A percentile compares a stretch with the other conserved stretches of the same genome.
Evolutionary conservation across 176 grass and related monocot species (phyloP).

Genomic region (Triticum monococcum): DNA sequence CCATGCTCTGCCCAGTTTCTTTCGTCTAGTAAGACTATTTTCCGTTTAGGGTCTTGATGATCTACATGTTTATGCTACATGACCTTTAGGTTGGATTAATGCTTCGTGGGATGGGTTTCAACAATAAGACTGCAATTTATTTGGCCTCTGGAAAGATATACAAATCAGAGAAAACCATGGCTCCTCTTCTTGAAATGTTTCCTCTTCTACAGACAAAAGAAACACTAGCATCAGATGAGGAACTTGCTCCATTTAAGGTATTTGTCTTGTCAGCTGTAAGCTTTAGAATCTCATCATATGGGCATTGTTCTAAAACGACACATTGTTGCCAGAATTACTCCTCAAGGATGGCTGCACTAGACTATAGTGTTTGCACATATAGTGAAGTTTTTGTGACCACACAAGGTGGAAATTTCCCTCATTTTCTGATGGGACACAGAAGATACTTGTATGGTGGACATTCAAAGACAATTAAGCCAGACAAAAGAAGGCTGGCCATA

Average conservation of each 20-base stretch:
- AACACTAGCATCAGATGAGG: conserved; percentile 70
- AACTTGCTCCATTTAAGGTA: conserved; percentile 95
- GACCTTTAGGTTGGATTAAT: conserved; percentile 88
- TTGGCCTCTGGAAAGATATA: conserved; percentile 98
- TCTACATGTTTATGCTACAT: conserved; percentile 23
- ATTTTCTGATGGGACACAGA: conserved; percentile 91
- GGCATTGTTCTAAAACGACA: conserved; percentile 11
- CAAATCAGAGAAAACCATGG: conserved; percentile 82
- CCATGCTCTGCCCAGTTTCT: conserved; percentile 24
- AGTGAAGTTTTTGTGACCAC: conserved; percentile 96
- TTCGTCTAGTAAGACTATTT: conserved; percentile 14
- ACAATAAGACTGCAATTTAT: conserved; percentile 88
- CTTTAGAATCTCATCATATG: background rate
- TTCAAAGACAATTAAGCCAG: conserved; percentile 95
- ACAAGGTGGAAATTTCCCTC: conserved; percentile 96
- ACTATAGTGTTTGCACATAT: conserved; percentile 78
- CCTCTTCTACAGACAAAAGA: conserved; percentile 94
- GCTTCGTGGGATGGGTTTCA: conserved; percentile 95
- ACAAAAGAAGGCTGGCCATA: conserved; percentile 89
- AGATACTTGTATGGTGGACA: conserved; percentile 87
- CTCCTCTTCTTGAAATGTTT: conserved; percentile 96
- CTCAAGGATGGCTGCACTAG: conserved; percentile 95
- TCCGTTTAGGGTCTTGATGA: conserved; percentile 14
- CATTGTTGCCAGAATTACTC: conserved; percentile 75
- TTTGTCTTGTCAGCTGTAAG: background rate